Base-by-base conservation (phyloP, 1,284 basidiomycete genomes). In the Cerrena zonata region DNA sequence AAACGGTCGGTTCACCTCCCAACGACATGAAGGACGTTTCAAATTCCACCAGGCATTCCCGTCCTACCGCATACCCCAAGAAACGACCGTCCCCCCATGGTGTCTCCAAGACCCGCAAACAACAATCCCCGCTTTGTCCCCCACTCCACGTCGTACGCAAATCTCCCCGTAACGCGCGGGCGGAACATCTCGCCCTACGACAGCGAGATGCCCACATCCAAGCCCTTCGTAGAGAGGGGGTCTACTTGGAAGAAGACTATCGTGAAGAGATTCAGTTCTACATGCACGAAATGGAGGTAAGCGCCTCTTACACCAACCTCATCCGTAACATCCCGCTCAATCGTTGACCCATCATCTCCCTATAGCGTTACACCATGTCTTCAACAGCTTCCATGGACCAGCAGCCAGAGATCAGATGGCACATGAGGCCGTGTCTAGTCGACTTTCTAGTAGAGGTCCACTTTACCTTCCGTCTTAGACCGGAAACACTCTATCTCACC, bases 391-490 rank as follows among this genome's bases (percentile, higher is more conserved):
- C 94, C 47, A 99, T 99, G 91, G 95, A 98, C 67, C 91, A 94
- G 70, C 96, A 99, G 67, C 95, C 96, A 22, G 95, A 98, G 71
- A 91, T 98, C 61, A 80, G 84, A 62, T 94, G 92, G 91, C 86
- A 90, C 71, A 99, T 99, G 96, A 91, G 96, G n/a, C 92, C 94
- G 23, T 96, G 91, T 75, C 84, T 99, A 40, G 93, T 99, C 64
- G 96, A 99, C 69, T 99, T 99, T 69, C 82, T 99, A 61, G 89
- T 99, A 66, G 96, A 99, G 71, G 91, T 99, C 58, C 96, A 99
- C 72, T 93, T 95, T 65, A 91, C 90, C 56, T 94, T 97, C 75
- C 84, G 94, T 41, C 83, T 99, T 39, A 91, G 95, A 34, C 94
- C 96, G 10, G 96, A 99, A 74, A 99, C 96, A 1, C 82, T 99